These are phyloP conservation scores for Arthrobotrys sphaeroides DNA, from an alignment of 2,329 filamentous ascomycete genomes.

Conservation along the genomic window DNA sequence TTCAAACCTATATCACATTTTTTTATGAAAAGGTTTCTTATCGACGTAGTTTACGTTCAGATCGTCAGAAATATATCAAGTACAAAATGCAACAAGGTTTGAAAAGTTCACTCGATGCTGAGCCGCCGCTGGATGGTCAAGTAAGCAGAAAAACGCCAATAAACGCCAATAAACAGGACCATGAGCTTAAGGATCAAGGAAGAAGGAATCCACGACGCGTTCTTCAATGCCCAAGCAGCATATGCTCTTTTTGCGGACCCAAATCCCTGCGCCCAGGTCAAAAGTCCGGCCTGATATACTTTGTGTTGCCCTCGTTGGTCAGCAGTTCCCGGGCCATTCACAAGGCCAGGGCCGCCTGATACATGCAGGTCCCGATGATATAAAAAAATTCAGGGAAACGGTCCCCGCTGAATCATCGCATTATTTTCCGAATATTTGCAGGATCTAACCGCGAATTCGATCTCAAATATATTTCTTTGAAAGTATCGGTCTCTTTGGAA, in stretches of 20 bases:
- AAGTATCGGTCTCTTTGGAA: neutral
- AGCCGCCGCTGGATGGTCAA: neutral
- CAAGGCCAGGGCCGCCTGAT: slow-evolving; percentile 52
- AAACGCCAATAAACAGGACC: neutral
- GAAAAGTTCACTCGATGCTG: neutral
- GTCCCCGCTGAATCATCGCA: slow-evolving; percentile 9
- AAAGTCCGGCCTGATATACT: neutral
- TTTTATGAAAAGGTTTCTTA: too few species aligned
- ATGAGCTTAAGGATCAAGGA: neutral
- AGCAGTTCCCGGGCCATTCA: slow-evolving; percentile 38
- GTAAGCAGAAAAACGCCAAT: neutral
- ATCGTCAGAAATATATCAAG: neutral
- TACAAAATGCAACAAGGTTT: slow-evolving; percentile 6
- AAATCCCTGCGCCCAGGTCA: neutral
- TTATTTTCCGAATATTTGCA: slow-evolving; percentile 11
- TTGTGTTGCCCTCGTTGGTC: slow-evolving; percentile 44
- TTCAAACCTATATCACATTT: too few species aligned
- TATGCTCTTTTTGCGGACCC: neutral
- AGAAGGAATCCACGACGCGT: neutral
- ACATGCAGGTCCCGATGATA: slow-evolving; percentile 36
- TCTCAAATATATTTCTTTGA: neutral
- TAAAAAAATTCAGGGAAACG: slow-evolving; percentile 29
- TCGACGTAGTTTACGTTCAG: too few species aligned
- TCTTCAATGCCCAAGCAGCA: neutral
- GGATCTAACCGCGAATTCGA: slow-evolving; percentile 28